Percentiles rank a stretch among this genome's conserved stretches.
phyloP scores from a whole-genome alignment of 129 eudicot species.

The Lonicera japonica region DNA sequence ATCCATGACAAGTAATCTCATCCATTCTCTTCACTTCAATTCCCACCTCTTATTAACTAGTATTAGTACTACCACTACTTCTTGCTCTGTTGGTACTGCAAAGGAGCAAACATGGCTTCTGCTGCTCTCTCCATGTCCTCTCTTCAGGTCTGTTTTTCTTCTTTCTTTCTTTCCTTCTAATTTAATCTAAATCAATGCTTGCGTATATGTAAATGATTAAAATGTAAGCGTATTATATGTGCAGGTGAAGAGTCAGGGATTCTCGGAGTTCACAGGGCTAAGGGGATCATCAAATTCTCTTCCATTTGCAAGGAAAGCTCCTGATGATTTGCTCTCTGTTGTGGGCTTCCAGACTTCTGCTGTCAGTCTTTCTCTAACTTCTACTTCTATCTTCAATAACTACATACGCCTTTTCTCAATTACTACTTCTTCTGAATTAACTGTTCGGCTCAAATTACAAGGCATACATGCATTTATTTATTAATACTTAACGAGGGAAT shows the following conservation, averaged over 20 bases:
- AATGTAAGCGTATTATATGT: neutral
- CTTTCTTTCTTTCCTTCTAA: neutral
- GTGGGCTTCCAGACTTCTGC: conserved; percentile 68
- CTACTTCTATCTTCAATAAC: too few relatives aligned
- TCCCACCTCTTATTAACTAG: conserved; percentile 10
- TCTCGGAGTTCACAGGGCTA: conserved; percentile 73
- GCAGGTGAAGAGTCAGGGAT: conserved; percentile 60
- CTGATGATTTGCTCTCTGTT: conserved; percentile 65
- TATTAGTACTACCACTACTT: neutral
- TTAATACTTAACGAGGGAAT: too few relatives aligned
- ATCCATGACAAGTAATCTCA: conserved; percentile 54
- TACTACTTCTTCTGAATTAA: too few relatives aligned
- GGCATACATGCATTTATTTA: too few relatives aligned
- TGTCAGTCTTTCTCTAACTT: conserved; percentile 40
- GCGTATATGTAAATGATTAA: neutral
- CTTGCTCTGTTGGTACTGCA: neutral
- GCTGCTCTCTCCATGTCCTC: conserved; percentile 74
- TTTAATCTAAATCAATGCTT: too few relatives aligned
- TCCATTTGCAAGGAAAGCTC: conserved; percentile 52
- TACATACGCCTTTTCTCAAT: too few relatives aligned
- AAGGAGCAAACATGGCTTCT: conserved; percentile 33
- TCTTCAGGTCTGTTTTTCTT: conserved; percentile 33
- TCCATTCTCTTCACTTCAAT: conserved; percentile 35
- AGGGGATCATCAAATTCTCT: conserved; percentile 51
- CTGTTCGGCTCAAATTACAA: too few relatives aligned